Percentiles rank a stretch among this genome's conserved stretches.
Evolutionary conservation across 805 yeast species (phyloP).

Genomic region (Suhomyces sp.): DNA sequence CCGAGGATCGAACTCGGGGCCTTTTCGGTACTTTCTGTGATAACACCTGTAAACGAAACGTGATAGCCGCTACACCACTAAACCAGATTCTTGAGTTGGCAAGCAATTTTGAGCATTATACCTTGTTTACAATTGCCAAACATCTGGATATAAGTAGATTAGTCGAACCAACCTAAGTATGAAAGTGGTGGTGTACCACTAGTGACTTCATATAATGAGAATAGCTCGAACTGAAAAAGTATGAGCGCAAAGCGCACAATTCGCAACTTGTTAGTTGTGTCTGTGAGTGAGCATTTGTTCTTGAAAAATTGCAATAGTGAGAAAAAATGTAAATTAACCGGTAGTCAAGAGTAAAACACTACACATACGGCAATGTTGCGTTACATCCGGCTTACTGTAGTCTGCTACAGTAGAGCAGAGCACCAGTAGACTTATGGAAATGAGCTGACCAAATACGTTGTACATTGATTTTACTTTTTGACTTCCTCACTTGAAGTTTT

Average conservation of each 20-base stretch:
- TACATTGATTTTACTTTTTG: too few relatives aligned
- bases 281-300: neutral
- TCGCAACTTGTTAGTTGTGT: too few relatives aligned
- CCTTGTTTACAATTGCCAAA: too few relatives aligned
- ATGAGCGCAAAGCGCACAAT: too few relatives aligned
- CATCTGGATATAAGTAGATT: too few relatives aligned
- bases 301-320: neutral
- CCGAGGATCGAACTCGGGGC: constrained; percentile 47
- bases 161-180: too few relatives aligned
- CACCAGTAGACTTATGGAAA: neutral
- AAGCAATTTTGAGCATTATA: neutral
- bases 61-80: constrained; percentile 45
- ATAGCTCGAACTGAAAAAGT: too few relatives aligned
- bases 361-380: neutral
- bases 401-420: neutral
- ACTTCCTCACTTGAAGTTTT: too few relatives aligned
- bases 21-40: constrained; percentile 38
- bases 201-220: too few relatives aligned
- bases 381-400: neutral
- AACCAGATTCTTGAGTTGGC: constrained; percentile 15
- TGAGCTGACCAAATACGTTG: neutral
- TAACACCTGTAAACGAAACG: constrained; percentile 40
- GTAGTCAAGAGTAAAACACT: neutral
- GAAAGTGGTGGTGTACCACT: too few relatives aligned
- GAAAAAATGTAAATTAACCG: neutral